Evolutionary conservation across 139 green algal species (phyloP), one percentile per base, ranked within the genome.

Genomic region (Tetratostichococcus sp.): DNA sequence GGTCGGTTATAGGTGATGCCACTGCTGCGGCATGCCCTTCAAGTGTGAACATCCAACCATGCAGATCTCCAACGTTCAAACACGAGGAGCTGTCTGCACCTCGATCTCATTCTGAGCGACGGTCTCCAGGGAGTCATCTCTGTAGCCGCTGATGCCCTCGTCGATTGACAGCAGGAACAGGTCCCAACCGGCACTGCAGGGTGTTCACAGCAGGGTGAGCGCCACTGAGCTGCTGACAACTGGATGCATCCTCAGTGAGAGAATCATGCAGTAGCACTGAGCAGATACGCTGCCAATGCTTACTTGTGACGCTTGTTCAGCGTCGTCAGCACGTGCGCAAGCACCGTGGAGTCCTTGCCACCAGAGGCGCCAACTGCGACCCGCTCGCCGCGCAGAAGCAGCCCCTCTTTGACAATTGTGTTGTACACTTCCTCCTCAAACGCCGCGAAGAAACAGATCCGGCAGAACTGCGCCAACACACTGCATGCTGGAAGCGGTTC

Each of bases 121-220:
- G 0, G 95, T 98, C 65, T 97, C 95, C 34, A 99, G 78, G 0
- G 86, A 95, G 81, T 99, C 95, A 71, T 99, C 95, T 0, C 95
- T 78, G 79, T 99, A 99, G 62, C 95, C 95, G 1, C 78, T 79
- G 74, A 99, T 99, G 67, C 95, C 95, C 79, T 99, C 95, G 78
- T 99, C 95, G 16, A 99, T 91, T 30, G 94, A 98, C 8, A 99
- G 88, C 73, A 99, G 85, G 43, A 98, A 93, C 2, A 99, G 84
- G 65, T 98, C 89, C 30, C 99, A 77, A 16, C 95, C 95, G 75
- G 98, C 98, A 42, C 86, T 92, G 83, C 14, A n/a, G n/a, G n/a
- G n/a, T n/a, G n/a, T n/a, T n/a, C n/a, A n/a, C n/a, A n/a, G n/a
- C n/a, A n/a, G n/a, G n/a, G n/a, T n/a, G n/a, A n/a, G n/a, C n/a